Evolutionary conservation across 2,329 filamentous ascomycete species (phyloP), one percentile per base, ranked within the genome.

Genomic region (Aphanocladium album): DNA sequence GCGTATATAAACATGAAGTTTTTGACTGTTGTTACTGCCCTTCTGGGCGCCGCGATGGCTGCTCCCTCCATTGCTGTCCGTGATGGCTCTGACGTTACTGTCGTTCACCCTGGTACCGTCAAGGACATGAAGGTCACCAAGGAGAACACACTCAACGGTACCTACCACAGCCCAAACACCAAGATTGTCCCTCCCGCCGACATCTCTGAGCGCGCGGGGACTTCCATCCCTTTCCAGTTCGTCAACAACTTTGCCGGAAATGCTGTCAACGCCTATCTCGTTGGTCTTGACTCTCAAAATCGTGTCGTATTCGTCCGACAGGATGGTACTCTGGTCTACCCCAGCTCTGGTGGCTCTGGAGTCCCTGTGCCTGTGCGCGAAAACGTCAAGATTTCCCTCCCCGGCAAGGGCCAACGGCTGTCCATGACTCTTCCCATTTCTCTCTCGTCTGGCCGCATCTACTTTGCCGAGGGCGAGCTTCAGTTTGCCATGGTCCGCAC

Each of bases 381-480:
- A n/a, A 69, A 77, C 57, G 69, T 80, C 51, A 74, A 76, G 7
- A 81, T 82, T 57, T 68, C 74, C 1, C 70, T 82, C 1, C 76
- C 73, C 0, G 66, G 65, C 1, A 57, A 69, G 23, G 77, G 78
- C 1, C 66, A 71, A 54, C 76, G 70, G 0, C 70, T 77, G 5
- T 70, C 67, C 1, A 68, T 81, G 60, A 75, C 65, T 0, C 62
- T 81, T 0, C 75, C 79, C 4, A 74, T 72, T 4, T 73, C 75
- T 17, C 68, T 81, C 45, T 66, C 51, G 12, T 76, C 76, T 1
- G 79, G 72, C 0, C 76, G 79, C 5, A 68, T 82, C 43, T 81
- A 78, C 71, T 78, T 81, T 62, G 71, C 76, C 21, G 74, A 75
- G 27, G 76, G 77, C 3, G 64, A 73, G 1, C 70, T 80, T 17